A percentile compares a stretch with the other conserved stretches of the same genome.
Conservation (phyloP, 257 asterid genomes). For the Fraxinus anomala region DNA sequence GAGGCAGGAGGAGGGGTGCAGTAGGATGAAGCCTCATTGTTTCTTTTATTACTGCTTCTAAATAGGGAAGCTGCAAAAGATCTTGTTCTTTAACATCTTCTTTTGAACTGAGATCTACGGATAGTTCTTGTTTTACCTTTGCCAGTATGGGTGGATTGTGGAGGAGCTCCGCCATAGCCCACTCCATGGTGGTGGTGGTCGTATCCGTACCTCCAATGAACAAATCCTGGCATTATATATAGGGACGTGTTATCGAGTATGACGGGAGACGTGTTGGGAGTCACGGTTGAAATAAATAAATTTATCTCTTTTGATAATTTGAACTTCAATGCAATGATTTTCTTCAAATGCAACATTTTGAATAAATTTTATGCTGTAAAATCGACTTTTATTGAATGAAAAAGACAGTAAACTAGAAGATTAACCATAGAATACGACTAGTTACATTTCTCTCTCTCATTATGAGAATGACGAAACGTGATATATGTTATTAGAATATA, state of each 20-base stretch:
- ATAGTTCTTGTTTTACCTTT: conserved; percentile 30
- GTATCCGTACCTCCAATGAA: conserved; percentile 39
- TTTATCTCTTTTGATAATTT: too few relatives aligned
- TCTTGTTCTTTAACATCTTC: conserved; percentile 25
- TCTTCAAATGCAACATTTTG: not conserved
- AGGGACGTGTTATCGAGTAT: not conserved
- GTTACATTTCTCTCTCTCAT: not conserved
- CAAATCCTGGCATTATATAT: conserved; percentile 26
- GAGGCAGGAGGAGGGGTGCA: conserved; percentile 37
- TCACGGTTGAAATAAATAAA: too few relatives aligned
- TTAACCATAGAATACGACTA: not conserved
- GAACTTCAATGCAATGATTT: not conserved
- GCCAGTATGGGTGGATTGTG: conserved; percentile 30
- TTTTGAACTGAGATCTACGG: not conserved
- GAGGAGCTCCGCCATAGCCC: conserved; percentile 41
- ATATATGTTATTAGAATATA: too few relatives aligned
- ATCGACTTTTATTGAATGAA: too few relatives aligned
- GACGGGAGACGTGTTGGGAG: not conserved
- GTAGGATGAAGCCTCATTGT: conserved; percentile 39
- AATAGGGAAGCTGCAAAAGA: conserved; percentile 26
- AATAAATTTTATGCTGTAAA: not conserved
- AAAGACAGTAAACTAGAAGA: too few relatives aligned
- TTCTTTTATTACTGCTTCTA: conserved; percentile 39
- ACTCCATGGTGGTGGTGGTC: conserved; percentile 36
- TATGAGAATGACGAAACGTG: not conserved